Evolutionary conservation across 805 yeast genomes (phyloP).

Genomic region (Teunomyces aglyptinius): DNA sequence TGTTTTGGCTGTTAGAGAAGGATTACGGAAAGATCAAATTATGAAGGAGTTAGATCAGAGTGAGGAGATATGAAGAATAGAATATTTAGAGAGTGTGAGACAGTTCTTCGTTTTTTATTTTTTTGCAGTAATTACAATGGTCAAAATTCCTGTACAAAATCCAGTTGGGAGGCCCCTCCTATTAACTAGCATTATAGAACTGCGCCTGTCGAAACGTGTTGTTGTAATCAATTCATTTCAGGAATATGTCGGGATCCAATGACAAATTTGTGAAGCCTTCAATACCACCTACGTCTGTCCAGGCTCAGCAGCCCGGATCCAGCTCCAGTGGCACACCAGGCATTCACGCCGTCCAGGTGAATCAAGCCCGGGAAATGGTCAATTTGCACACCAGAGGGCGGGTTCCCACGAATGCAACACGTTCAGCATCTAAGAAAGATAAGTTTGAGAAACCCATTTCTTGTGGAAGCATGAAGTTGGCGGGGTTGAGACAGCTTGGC

Average conservation of each 20-base stretch:
- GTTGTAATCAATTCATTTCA: too few species aligned
- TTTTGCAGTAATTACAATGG: neutral
- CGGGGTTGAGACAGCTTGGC: slow-evolving; percentile 2
- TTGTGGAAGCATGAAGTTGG: slow-evolving; percentile 4
- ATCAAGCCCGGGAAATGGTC: slow-evolving; percentile 65
- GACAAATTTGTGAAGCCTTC: neutral
- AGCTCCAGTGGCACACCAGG: slow-evolving; percentile 24
- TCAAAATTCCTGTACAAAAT: neutral
- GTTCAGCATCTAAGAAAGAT: neutral
- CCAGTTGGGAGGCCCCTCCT: neutral
- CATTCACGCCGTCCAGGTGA: slow-evolving; percentile 54
- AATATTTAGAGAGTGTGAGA: neutral
- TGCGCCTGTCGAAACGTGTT: neutral
- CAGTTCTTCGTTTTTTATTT: neutral
- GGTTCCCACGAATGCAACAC: slow-evolving; percentile 8
- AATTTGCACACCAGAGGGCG: slow-evolving; percentile 47
- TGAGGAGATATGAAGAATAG: neutral
- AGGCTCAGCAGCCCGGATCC: neutral
- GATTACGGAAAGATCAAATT: slow-evolving; percentile 45
- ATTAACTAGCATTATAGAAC: neutral
- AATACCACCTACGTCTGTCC: neutral
- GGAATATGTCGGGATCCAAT: slow-evolving; percentile 1
- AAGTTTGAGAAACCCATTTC: neutral
- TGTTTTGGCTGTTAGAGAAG: slow-evolving; percentile 89
- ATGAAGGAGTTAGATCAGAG: neutral